phyloP scores from a whole-genome alignment of 2,329 filamentous ascomycete species.

The Phaeosphaeria sp. region DNA sequence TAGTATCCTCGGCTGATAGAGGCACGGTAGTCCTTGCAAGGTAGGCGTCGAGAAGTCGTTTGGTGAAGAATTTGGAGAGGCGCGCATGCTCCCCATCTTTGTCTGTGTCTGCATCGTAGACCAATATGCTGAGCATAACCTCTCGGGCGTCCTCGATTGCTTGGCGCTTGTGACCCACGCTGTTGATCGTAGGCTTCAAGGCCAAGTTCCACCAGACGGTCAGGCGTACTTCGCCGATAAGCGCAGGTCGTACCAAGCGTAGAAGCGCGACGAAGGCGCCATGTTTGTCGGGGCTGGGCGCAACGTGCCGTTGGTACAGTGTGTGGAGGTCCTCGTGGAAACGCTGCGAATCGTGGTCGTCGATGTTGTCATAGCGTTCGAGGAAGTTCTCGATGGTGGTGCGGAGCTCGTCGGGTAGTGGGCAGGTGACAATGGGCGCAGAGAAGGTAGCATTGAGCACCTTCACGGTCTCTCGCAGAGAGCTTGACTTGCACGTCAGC shows the following conservation, averaged over 20 bases:
- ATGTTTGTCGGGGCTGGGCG: conserved; percentile 62
- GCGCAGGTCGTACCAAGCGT: conserved; percentile 67
- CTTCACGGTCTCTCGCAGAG: conserved; percentile 58
- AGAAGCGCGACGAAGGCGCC: conserved; percentile 74
- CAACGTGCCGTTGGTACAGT: conserved; percentile 71
- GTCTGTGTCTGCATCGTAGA: conserved; percentile 66
- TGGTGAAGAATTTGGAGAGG: conserved; percentile 60
- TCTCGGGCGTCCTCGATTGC: conserved; percentile 70
- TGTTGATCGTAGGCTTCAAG: conserved; percentile 63
- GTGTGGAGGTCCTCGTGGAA: conserved; percentile 75
- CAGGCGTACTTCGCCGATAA: conserved; percentile 68
- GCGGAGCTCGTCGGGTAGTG: conserved; percentile 71
- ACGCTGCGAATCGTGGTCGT: conserved; percentile 72
- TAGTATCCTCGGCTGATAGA: conserved; percentile 44
- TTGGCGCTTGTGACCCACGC: conserved; percentile 67
- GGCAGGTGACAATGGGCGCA: conserved; percentile 52
- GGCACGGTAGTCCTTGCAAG: conserved; percentile 50
- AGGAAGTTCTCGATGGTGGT: conserved; percentile 71
- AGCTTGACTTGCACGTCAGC: conserved; percentile 41
- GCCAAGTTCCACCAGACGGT: conserved; percentile 76
- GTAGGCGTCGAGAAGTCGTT: conserved; percentile 58
- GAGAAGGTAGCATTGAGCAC: conserved; percentile 55
- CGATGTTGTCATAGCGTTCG: conserved; percentile 69
- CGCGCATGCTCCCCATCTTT: conserved; percentile 54
- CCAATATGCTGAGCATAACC: conserved; percentile 69